Evolutionary conservation across 208 protist genomes (phyloP), one percentile per base, ranked within the genome.

Genomic region (Leishmania tarentolae): DNA sequence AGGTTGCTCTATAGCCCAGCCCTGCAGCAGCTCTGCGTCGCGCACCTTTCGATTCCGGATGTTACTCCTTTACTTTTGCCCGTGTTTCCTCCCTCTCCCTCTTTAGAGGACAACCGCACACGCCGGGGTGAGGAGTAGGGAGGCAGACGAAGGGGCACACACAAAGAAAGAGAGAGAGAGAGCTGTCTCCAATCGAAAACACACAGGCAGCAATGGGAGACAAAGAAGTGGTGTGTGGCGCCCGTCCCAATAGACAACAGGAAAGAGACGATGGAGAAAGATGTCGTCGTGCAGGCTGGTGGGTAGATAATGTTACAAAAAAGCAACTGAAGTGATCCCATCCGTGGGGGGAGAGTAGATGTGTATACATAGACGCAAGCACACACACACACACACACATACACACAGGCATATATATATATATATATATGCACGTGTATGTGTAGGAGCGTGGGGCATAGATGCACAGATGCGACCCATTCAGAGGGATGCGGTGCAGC

Each of bases 181-280:
- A 70, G 65, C 11, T 3, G 28, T 35, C 11, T 63, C 57, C 24
- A 28, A 87, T 59, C 6, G 59, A 57, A 61, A 71, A 37, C n/a
- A 79, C 24, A 52, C 73, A 75, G 78, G 68, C 44, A 84, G 76
- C 42, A 85, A 74, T 47, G 76, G 79, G 52, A 82, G 47, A 59
- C 42, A 35, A 37, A 78, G 40, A 24, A 50, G 68, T 44, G 61
- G 31, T 35, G 31, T 68, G 61, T 2, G 31, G 31, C 24, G 56
- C 56, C 28, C 15, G 56, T 3, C 50, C 50, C 15, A 5, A 53
- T 9, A 53, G 15, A 21, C 24, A 61, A 31, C 24, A 31, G 24
- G 61, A 68, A 35, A 65, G 37, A 3, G 40, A 47, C 28, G 42
- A 50, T 37, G 5, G 21, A 28, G 24, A 73, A 21, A 35, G 44